Evolutionary conservation across 306 rosid species (phyloP).

Genomic region (Glycine soja): DNA sequence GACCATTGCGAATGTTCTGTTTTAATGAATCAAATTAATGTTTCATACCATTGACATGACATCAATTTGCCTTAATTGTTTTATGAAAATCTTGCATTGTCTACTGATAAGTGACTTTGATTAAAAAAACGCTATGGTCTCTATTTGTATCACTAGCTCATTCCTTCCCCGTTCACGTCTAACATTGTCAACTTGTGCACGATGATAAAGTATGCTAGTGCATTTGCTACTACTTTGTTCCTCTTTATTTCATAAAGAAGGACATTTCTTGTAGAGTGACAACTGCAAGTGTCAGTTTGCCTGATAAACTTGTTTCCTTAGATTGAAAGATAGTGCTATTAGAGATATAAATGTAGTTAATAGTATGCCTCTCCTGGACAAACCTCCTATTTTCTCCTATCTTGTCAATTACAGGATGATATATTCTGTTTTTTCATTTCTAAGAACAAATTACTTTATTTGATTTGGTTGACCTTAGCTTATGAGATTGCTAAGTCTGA

Average conservation of each 20-base stretch:
- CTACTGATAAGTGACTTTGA: slow-evolving; percentile 3
- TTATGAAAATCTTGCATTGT: background rate
- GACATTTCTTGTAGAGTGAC: background rate
- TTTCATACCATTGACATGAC: slow-evolving; percentile 8
- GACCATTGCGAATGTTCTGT: slow-evolving; percentile 1
- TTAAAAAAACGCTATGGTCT: background rate
- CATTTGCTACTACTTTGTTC: background rate
- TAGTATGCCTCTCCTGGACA: background rate
- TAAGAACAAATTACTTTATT: background rate
- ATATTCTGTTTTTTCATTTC: background rate
- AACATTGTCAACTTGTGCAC: slow-evolving; percentile 22
- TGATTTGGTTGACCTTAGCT: background rate
- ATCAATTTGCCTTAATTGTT: background rate
- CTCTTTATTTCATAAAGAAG: background rate
- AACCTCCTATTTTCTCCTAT: background rate
- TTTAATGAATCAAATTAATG: slow-evolving; percentile 1
- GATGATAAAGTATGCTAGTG: slow-evolving; percentile 6
- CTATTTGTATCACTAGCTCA: slow-evolving; percentile 11
- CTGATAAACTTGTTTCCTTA: background rate
- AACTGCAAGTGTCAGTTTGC: background rate
- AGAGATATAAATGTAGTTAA: background rate
- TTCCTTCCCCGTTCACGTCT: slow-evolving; percentile 27
- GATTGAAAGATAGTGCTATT: too few species aligned
- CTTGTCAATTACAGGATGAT: background rate
- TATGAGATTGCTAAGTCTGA: background rate